A percentile compares a stretch with the other conserved stretches of the same genome.
Evolutionary conservation across 192 early-diverging fungal species (phyloP).

Genomic region (Lobosporangium transversale): DNA sequence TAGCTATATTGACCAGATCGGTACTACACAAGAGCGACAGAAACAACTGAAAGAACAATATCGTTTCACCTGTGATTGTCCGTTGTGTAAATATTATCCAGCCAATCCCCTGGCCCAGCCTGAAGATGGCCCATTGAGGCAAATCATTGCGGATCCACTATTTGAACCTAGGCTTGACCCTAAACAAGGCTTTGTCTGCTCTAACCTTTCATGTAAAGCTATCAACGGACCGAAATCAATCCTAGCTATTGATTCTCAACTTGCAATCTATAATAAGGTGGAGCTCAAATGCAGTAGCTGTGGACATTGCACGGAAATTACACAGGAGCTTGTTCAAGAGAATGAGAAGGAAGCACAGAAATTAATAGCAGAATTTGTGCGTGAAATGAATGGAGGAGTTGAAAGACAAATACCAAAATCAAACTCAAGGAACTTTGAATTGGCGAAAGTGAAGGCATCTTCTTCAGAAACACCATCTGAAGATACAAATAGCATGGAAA

Average conservation of each 20-base stretch:
- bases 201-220: conserved; percentile 7
- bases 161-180: conserved; percentile 14
- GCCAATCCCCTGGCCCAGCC: conserved; percentile 22
- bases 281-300: conserved; percentile 21
- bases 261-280: conserved; percentile 35
- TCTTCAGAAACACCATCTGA: background rate
- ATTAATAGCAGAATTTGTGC: conserved; percentile 16
- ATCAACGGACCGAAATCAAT: background rate
- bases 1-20: conserved; percentile 50
- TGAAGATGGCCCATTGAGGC: conserved; percentile 4
- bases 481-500: no score
- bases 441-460: conserved; percentile 12
- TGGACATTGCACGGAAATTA: conserved; percentile 8
- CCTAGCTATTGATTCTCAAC: conserved; percentile 26
- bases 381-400: conserved; percentile 31
- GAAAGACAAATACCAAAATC: background rate
- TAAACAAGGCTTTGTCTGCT: conserved; percentile 36
- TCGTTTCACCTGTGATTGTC: conserved; percentile 36
- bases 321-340: conserved; percentile 40
- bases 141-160: background rate
- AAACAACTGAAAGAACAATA: conserved; percentile 38
- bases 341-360: conserved; percentile 21
- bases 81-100: conserved; percentile 32
- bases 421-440: conserved; percentile 37
- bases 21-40: conserved; percentile 28